phyloP scores from a whole-genome alignment of 2,329 filamentous ascomycete genomes.

The Phoma herbarum region DNA sequence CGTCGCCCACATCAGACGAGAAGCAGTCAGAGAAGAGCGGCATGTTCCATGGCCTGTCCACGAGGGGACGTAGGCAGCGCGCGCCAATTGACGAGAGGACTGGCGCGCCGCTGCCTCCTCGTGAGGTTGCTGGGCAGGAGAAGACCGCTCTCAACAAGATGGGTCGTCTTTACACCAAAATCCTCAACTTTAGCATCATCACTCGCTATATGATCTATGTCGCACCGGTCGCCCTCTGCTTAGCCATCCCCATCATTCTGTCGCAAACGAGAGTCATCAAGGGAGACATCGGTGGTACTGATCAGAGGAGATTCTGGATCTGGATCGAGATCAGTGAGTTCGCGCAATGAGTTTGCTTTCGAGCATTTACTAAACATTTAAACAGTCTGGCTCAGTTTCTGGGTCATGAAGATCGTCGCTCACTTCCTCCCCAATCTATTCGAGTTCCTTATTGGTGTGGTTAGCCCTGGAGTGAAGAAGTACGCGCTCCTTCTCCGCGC shows the following conservation, averaged over 20 bases:
- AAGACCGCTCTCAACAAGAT: constrained; percentile 64
- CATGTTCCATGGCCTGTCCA: constrained; percentile 54
- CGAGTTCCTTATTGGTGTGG: constrained; percentile 68
- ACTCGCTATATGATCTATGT: constrained; percentile 72
- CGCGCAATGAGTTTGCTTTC: background rate
- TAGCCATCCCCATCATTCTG: constrained; percentile 70
- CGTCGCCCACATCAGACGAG: constrained; percentile 45
- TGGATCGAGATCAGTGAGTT: constrained; percentile 67
- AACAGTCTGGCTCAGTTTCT: constrained; percentile 67
- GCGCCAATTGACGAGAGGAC: constrained; percentile 43
- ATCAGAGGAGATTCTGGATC: constrained; percentile 68
- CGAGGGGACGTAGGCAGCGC: constrained; percentile 45
- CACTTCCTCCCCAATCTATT: constrained; percentile 68
- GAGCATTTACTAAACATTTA: constrained; percentile 13
- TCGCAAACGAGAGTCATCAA: constrained; percentile 58
- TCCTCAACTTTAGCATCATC: constrained; percentile 69
- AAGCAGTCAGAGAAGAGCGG: constrained; percentile 51
- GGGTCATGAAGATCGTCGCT: constrained; percentile 68
- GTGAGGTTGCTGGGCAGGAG: constrained; percentile 57
- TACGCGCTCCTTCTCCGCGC: constrained; percentile 67
- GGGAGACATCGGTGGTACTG: constrained; percentile 62
- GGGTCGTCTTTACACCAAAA: constrained; percentile 67
- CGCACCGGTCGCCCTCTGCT: constrained; percentile 63
- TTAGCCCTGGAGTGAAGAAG: constrained; percentile 71
- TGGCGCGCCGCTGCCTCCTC: constrained; percentile 33